Percentiles rank a stretch among this genome's conserved stretches.
Evolutionary conservation across 1,284 basidiomycete genomes (phyloP).

Genomic region (Fomitopsis schrenkii): DNA sequence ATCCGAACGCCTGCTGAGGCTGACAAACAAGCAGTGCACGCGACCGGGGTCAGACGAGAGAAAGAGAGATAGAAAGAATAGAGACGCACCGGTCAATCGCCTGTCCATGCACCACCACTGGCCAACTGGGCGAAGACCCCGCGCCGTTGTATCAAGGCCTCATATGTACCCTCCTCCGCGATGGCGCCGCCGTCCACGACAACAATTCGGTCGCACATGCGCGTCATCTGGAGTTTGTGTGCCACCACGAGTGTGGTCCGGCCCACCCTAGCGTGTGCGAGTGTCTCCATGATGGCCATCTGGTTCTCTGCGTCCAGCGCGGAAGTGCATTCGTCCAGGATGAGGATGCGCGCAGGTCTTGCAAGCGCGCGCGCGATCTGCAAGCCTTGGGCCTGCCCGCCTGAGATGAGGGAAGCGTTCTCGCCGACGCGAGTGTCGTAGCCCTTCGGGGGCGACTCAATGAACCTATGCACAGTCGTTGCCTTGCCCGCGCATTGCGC

Average conservation of each 20-base stretch:
- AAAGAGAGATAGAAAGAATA: neutral
- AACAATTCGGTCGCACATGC: constrained; percentile 85
- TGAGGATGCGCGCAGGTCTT: constrained; percentile 66
- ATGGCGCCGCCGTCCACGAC: constrained; percentile 78
- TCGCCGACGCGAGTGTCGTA: constrained; percentile 89
- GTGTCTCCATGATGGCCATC: constrained; percentile 74
- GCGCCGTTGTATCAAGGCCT: constrained; percentile 60
- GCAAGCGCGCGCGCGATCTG: constrained; percentile 90
- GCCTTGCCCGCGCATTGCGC: constrained; percentile 67
- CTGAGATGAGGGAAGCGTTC: constrained; percentile 84
- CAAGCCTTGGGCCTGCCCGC: constrained; percentile 92
- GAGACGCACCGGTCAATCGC: constrained; percentile 11
- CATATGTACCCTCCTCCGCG: constrained; percentile 78
- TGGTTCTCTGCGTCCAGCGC: constrained; percentile 87
- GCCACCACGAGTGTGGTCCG: constrained; percentile 90
- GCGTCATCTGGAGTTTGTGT: constrained; percentile 91
- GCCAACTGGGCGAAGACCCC: constrained; percentile 84
- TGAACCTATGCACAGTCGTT: constrained; percentile 87
- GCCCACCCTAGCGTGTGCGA: constrained; percentile 57
- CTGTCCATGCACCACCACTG: constrained; percentile 82
- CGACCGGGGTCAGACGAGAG: too few species aligned
- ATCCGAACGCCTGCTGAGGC: constrained; percentile 20
- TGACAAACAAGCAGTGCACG: constrained; percentile 46
- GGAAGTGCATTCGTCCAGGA: constrained; percentile 93
- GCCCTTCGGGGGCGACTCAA: constrained; percentile 73